Evolutionary conservation across 768 basidiomycete species (phyloP).

Genomic region (Boletus barrowsii): DNA sequence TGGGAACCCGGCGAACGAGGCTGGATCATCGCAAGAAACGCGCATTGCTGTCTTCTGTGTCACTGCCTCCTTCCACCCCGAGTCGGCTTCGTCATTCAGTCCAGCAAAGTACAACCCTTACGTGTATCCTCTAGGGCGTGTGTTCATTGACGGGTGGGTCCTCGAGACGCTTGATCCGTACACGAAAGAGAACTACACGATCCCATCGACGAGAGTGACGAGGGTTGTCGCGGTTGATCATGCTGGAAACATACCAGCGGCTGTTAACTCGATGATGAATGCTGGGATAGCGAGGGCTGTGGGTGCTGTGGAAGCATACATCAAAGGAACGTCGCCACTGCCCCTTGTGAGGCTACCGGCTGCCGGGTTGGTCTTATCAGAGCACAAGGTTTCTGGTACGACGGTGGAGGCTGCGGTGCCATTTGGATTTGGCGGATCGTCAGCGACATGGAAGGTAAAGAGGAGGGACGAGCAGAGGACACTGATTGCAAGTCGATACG

Average conservation of each 20-base stretch:
- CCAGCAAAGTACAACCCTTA: conserved; percentile 73
- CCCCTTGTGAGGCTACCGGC: conserved; percentile 71
- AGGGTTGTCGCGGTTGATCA: conserved; percentile 84
- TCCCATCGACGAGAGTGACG: conserved; percentile 89
- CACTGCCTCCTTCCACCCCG: conserved; percentile 76
- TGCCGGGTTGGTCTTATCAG: conserved; percentile 55
- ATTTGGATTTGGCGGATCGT: conserved; percentile 29
- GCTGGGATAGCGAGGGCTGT: conserved; percentile 70
- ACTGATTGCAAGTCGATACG: conserved; percentile 55
- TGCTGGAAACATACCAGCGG: conserved; percentile 78
- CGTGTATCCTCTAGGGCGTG: conserved; percentile 68
- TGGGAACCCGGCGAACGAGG: conserved; percentile 17
- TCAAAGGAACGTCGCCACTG: conserved; percentile 62
- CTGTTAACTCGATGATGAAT: conserved; percentile 85
- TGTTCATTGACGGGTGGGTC: conserved; percentile 92
- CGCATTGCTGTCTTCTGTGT: conserved; percentile 77
- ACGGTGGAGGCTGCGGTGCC: conserved; percentile 35
- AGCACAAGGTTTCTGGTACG: conserved; percentile 35
- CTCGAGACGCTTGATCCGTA: conserved; percentile 96
- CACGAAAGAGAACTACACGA: conserved; percentile 87
- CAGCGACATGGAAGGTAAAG: conserved; percentile 53
- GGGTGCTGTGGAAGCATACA: conserved; percentile 66
- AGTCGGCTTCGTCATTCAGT: conserved; percentile 54
- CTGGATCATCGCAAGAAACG: conserved; percentile 37
- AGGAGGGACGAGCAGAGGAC: conserved; percentile 57